Base-by-base conservation (phyloP, 805 yeast species). In the Zygosaccharomyces rouxii region DNA sequence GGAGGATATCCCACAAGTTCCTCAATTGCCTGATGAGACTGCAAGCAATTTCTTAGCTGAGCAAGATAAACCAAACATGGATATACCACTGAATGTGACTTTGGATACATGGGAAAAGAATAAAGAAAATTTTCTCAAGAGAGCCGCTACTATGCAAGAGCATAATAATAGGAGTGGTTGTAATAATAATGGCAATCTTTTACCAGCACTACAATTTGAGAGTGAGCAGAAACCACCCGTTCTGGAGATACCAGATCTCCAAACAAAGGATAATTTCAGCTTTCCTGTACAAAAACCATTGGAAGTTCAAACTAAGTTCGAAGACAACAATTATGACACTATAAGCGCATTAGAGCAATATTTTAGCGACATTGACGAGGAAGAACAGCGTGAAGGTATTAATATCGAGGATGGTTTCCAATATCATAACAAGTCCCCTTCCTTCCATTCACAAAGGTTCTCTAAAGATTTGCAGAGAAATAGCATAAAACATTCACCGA, bases 401-500 rank as follows among this genome's bases (percentile, higher is more conserved):
- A 19, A 55, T 4, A 49, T 66, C 35, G 57, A 58, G 47, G 56
- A 58, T 23, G 59, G 66, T 21, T 48, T 66, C 14, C 54, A 50
- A 38, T 16, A 41, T 18, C 64, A 63, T 33, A 56, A 58, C 18
- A 31, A 49, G 18, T 48, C 63, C 4, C 46, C 60, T 4, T 49
- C 58, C 3, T 41, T 49, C 7, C 14, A 57, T 6, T 22, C 53
- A 5, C 55, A 52, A 21, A 41, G 47, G 3, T 30, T 48, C 5
- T 50, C 60, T 2, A 55, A 42, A 31, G 62, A 55, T 5, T 25
- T 55, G 26, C 39, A 51, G 2, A 50, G 56, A 41, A 42, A 54
- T 4, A 53, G 46, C 14, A 51, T 58, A 14, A 52, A 56, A 30
- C 68, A 66, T 49, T 66, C 70, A 1, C 70, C 70, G 25, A 63